Evolutionary conservation across 1,284 basidiomycete species (phyloP).

Genomic region (Gastroboletus turbinatus): DNA sequence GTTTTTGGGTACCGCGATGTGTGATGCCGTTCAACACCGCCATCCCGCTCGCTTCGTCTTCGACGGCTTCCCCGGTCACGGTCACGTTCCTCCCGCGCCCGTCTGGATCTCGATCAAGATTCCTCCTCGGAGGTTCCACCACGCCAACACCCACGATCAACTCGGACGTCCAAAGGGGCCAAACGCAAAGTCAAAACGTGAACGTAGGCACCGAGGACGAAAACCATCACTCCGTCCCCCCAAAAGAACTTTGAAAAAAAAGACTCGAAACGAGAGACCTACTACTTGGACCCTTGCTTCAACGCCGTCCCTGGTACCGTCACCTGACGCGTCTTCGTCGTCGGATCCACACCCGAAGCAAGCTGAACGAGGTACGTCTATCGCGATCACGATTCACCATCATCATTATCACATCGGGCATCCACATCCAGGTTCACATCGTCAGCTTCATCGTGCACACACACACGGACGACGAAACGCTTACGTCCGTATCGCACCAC

Average conservation of each 20-base stretch:
- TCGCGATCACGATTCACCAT: slow-evolving; percentile 7
- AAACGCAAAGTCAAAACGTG: neutral
- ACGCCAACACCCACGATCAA: slow-evolving; percentile 9
- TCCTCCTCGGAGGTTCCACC: slow-evolving; percentile 2
- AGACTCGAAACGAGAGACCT: neutral
- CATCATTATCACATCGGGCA: neutral
- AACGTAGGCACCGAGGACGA: slow-evolving; percentile 4
- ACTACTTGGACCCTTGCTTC: slow-evolving; percentile 20
- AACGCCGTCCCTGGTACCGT: slow-evolving; percentile 27
- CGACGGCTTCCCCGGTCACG: neutral
- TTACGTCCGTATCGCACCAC: slow-evolving; percentile 42
- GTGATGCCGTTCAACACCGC: slow-evolving; percentile 1
- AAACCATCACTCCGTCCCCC: neutral
- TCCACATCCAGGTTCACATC: too few relatives aligned
- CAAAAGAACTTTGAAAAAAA: neutral
- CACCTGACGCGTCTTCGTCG: slow-evolving; percentile 20
- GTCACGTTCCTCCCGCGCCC: neutral
- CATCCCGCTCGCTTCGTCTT: slow-evolving; percentile 1
- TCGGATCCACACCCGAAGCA: slow-evolving; percentile 37
- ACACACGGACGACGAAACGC: neutral
- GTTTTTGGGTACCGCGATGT: neutral
- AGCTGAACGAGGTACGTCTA: slow-evolving; percentile 37
- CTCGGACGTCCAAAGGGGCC: slow-evolving; percentile 3
- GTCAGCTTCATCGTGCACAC: slow-evolving; percentile 4
- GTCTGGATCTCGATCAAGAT: slow-evolving; percentile 19